phyloP scores from a whole-genome alignment of 306 rosid genomes.

The Cyclanthera cordifolia region DNA sequence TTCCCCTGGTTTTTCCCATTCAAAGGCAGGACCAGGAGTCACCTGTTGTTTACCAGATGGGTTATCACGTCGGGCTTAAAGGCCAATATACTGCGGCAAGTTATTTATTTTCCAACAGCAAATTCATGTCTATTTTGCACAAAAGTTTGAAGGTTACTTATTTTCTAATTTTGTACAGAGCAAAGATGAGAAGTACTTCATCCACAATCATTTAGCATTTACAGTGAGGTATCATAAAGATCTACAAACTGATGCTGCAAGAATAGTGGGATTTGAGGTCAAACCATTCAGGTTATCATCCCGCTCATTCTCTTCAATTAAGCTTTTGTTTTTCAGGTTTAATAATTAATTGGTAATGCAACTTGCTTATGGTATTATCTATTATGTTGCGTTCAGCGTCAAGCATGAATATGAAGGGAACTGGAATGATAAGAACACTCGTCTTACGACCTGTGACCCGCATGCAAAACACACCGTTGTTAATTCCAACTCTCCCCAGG shows the following conservation, averaged over 20 bases:
- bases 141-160: neutral
- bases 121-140: conserved; percentile 4
- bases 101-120: conserved; percentile 7
- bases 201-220: conserved; percentile 89
- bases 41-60: conserved; percentile 74
- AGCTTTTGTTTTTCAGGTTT: neutral
- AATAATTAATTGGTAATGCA: neutral
- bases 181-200: conserved; percentile 69
- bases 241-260: conserved; percentile 55
- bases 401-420: conserved; percentile 80
- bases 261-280: conserved; percentile 97
- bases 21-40: conserved; percentile 64
- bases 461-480: conserved; percentile 67
- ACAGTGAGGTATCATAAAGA: conserved; percentile 81
- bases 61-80: conserved; percentile 77
- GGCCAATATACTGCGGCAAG: conserved; percentile 70
- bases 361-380: neutral
- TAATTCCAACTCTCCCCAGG: conserved; percentile 81
- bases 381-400: conserved; percentile 34
- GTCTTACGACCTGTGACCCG: conserved; percentile 84
- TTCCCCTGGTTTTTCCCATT: conserved; percentile 76
- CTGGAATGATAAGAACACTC: conserved; percentile 53
- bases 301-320: neutral
- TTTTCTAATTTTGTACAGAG: conserved; percentile 37
- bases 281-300: conserved; percentile 27